These are phyloP conservation scores for Jacaranda copaia DNA, from an alignment of 257 asterid genomes.

Conservation along the genomic window DNA sequence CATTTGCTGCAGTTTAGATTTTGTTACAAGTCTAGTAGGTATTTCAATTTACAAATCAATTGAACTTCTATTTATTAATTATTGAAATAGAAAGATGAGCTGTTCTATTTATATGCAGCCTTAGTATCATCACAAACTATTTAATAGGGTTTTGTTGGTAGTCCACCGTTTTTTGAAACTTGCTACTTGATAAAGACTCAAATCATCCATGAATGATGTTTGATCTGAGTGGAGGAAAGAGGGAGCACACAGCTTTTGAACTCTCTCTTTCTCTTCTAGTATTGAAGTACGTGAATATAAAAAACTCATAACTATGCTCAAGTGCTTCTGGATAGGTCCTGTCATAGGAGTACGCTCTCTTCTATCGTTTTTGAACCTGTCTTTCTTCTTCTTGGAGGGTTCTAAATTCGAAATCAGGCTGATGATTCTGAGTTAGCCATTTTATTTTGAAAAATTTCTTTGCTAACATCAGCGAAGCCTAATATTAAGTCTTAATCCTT, in stretches of 20 bases:
- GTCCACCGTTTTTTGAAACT: not conserved
- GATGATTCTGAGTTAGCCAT: too few species aligned
- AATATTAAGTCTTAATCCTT: too few species aligned
- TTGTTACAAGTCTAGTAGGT: not conserved
- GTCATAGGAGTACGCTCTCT: not conserved
- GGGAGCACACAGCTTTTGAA: slow-evolving; percentile 1
- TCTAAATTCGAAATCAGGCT: too few species aligned
- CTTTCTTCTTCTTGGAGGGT: too few species aligned
- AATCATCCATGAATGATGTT: slow-evolving; percentile 3
- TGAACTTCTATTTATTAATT: not conserved
- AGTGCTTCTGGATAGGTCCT: not conserved
- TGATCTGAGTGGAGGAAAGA: not conserved
- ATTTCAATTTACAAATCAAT: not conserved
- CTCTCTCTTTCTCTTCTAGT: not conserved
- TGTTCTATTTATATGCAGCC: not conserved
- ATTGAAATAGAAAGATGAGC: not conserved
- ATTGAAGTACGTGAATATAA: not conserved
- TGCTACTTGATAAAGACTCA: not conserved
- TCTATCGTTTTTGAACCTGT: not conserved
- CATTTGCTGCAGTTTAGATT: not conserved
- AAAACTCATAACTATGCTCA: not conserved
- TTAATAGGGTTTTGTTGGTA: not conserved
- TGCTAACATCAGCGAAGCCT: too few species aligned
- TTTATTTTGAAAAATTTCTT: too few species aligned
- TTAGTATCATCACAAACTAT: not conserved